A percentile compares a stretch with the other conserved stretches of the same genome.
These are phyloP conservation scores for Jacaranda copaia DNA, from an alignment of 257 asterid genomes.

Conservation along the genomic window DNA sequence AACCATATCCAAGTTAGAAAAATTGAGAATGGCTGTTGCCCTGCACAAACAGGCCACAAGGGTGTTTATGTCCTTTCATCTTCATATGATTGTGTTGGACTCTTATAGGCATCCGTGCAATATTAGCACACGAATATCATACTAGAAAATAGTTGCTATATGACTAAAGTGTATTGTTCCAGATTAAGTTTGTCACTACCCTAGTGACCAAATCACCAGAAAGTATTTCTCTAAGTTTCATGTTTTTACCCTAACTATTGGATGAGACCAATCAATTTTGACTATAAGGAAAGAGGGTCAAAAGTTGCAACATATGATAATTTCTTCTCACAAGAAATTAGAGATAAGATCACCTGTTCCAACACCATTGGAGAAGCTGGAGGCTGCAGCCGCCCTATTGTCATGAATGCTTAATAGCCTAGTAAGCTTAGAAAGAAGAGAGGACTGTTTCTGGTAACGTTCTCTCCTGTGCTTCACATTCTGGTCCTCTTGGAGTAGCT, in stretches of 20 bases:
- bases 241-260: slow-evolving; percentile 4
- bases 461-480: slow-evolving; percentile 82
- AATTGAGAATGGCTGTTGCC: too few relatives aligned
- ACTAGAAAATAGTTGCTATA: too few relatives aligned
- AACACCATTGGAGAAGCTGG: slow-evolving; percentile 66
- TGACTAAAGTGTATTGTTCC: neutral
- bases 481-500: slow-evolving; percentile 88
- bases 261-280: neutral
- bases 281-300: slow-evolving; percentile 19
- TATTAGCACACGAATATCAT: too few relatives aligned
- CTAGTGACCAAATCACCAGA: slow-evolving; percentile 2
- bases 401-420: slow-evolving; percentile 83
- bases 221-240: neutral
- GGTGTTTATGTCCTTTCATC: too few relatives aligned
- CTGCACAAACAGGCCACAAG: too few relatives aligned
- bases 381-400: slow-evolving; percentile 83
- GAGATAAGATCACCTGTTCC: slow-evolving; percentile 62
- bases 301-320: slow-evolving; percentile 16
- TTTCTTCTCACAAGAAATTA: neutral
- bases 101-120: too few relatives aligned
- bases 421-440: slow-evolving; percentile 82
- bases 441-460: slow-evolving; percentile 76
- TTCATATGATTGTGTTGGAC: too few relatives aligned
- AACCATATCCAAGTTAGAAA: too few relatives aligned
- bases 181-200: too few relatives aligned